These are phyloP conservation scores for Mycena sanguinolenta DNA, from an alignment of 768 basidiomycete genomes.

Conservation along the genomic window DNA sequence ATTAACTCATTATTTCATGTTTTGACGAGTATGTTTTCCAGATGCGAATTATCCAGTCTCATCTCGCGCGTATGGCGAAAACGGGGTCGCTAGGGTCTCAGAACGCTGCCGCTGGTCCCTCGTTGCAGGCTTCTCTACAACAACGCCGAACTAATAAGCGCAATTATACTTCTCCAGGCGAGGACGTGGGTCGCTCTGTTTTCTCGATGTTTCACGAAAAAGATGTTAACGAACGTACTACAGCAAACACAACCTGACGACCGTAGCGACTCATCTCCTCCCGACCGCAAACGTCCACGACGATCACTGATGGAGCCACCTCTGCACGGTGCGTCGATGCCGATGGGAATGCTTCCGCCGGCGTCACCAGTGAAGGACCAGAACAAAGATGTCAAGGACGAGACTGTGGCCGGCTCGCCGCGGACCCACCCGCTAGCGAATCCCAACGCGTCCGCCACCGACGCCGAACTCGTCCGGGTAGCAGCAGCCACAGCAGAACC, in stretches of 20 bases:
- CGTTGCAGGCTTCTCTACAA: constrained; percentile 46
- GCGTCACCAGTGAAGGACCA: constrained; percentile 63
- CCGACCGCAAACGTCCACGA: constrained; percentile 66
- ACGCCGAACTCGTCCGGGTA: constrained; percentile 43
- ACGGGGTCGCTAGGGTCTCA: constrained; percentile 46
- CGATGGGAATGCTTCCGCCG: constrained; percentile 64
- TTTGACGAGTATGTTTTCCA: not conserved
- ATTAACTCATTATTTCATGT: not conserved
- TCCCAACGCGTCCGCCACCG: constrained; percentile 44
- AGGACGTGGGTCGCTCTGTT: constrained; percentile 65
- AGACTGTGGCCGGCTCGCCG: constrained; percentile 55
- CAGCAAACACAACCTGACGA: constrained; percentile 55
- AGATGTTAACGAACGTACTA: not conserved
- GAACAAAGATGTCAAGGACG: constrained; percentile 48
- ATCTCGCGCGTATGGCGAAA: constrained; percentile 46
- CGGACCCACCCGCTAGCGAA: constrained; percentile 51
- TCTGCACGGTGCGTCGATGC: constrained; percentile 54
- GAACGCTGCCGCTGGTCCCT: constrained; percentile 59
- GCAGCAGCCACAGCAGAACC: constrained; percentile 40
- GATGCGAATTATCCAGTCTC: constrained; percentile 46
- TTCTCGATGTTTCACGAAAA: constrained; percentile 8
- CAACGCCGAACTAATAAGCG: constrained; percentile 58
- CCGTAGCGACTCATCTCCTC: constrained; percentile 67
- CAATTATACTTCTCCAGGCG: constrained; percentile 73
- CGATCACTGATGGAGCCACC: constrained; percentile 65